Base-by-base conservation (phyloP, 2,329 filamentous ascomycete species). In the Xylaria sp. region DNA sequence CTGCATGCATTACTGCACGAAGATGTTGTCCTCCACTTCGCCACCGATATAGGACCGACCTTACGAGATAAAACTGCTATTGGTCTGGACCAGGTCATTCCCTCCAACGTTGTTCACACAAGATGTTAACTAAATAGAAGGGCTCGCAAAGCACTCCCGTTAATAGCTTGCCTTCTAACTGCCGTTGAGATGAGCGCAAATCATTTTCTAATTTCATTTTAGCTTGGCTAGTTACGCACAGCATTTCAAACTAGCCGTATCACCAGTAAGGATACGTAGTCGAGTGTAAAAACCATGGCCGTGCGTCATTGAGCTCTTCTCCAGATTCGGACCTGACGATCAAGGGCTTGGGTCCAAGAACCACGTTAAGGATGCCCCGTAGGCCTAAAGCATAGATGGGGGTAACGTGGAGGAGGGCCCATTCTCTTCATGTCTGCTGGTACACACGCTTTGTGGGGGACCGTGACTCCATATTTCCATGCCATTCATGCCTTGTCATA, bases 401-500 rank as follows among this genome's bases (percentile, higher is more conserved):
- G 67, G 67, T 64, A 66, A 69, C 66, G 68, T 68, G 68, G 68
- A 66, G 69, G 59, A 59, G 48, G 54, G 28, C 58, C 67, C 61
- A 58, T 63, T 63, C 44, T 61, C 57, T 63, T 63, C 58, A 64
- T 20, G 56, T 56, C 59, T 61, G 54, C 38, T 66, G 59, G 63
- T 54, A 44, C 61, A 61, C 31, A 61, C 31, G 11, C 44, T 66
- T 48, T 68, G 70, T 67, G 68, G 70, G 62, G 65, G 64, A 68
- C 26, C 20, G 28, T 48, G 53, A 59, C 69, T 42, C 59, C 64
- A 67, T 67, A 69, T 65, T 49, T 44, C 38, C 38, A 64, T 60
- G 42, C 48, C 46, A 59, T 67, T 48, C 62, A 59, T 56, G 46
- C 53, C 62, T 65, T 56, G 53, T 65, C 60, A 44, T 61, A 49